Percentiles rank a stretch among this genome's conserved stretches.
phyloP scores from a whole-genome alignment of 345 rosid genomes.

The Salix arbutifolia region DNA sequence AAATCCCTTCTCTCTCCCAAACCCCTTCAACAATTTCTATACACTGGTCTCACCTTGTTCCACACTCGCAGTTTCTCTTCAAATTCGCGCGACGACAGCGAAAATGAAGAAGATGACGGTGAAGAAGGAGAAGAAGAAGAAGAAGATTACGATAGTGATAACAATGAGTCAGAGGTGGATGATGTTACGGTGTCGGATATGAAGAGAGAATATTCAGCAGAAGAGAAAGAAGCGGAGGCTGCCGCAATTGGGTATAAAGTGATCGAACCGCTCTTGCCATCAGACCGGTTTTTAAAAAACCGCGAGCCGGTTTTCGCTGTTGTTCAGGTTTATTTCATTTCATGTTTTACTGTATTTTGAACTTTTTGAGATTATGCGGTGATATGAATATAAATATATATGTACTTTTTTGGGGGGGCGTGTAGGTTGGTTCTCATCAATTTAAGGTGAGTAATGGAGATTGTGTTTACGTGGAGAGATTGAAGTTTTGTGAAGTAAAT shows the following conservation, averaged over 20 bases:
- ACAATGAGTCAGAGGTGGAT: neutral
- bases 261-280: constrained; percentile 50
- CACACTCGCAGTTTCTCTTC: constrained; percentile 50
- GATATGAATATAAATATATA: neutral
- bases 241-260: constrained; percentile 81
- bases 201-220: constrained; percentile 51
- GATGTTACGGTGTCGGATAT: neutral
- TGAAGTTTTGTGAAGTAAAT: constrained; percentile 90
- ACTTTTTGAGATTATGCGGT: neutral
- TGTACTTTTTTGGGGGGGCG: neutral
- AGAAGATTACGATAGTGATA: neutral
- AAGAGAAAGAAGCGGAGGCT: constrained; percentile 77
- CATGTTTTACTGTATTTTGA: neutral
- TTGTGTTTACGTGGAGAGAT: constrained; percentile 68
- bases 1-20: constrained; percentile 12
- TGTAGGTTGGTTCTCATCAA: constrained; percentile 88
- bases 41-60: constrained; percentile 12
- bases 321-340: constrained; percentile 58
- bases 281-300: constrained; percentile 59
- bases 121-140: constrained; percentile 10
- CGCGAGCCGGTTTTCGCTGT: constrained; percentile 82
- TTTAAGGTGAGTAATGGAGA: constrained; percentile 94
- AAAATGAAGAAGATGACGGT: constrained; percentile 12
- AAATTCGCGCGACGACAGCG: constrained; percentile 16
- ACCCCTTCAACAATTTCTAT: neutral